These are phyloP conservation scores for Rhodotorula graminis DNA, from an alignment of 768 basidiomycete genomes.

Conservation along the genomic window DNA sequence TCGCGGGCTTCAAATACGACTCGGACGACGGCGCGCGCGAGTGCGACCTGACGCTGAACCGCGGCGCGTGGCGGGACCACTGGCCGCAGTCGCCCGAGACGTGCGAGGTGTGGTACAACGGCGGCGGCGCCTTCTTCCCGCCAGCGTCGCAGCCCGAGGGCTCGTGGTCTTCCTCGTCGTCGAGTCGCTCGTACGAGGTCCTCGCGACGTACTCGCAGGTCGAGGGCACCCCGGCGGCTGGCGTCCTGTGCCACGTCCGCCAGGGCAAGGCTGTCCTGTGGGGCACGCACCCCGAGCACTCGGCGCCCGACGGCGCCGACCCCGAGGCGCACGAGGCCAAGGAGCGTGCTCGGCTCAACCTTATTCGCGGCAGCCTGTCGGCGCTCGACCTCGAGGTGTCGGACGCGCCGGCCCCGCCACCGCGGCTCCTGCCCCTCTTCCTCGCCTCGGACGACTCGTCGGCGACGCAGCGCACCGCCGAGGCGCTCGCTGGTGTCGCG, in stretches of 20 bases:
- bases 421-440: slow-evolving; percentile 35
- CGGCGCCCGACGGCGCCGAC: slow-evolving; percentile 50
- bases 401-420: slow-evolving; percentile 42
- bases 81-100: slow-evolving; percentile 34
- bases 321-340: slow-evolving; percentile 36
- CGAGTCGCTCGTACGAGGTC: slow-evolving; percentile 41
- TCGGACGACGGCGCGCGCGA: slow-evolving; percentile 51
- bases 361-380: slow-evolving; percentile 48
- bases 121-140: slow-evolving; percentile 50
- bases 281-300: slow-evolving; percentile 59
- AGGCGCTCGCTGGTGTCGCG: slow-evolving; percentile 7
- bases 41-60: slow-evolving; percentile 44
- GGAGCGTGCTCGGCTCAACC: slow-evolving; percentile 45
- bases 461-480: not conserved
- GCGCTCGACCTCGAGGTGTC: slow-evolving; percentile 53
- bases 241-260: slow-evolving; percentile 49
- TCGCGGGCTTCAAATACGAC: slow-evolving; percentile 51
- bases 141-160: not conserved
- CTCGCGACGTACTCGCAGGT: slow-evolving; percentile 49
- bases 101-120: slow-evolving; percentile 52
- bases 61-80: slow-evolving; percentile 36
- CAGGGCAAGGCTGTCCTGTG: slow-evolving; percentile 57
- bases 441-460: slow-evolving; percentile 21
- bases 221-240: slow-evolving; percentile 46
- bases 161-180: not conserved